phyloP scores from a whole-genome alignment of 805 yeast genomes.

The Schizosaccharomyces octosporus region DNA sequence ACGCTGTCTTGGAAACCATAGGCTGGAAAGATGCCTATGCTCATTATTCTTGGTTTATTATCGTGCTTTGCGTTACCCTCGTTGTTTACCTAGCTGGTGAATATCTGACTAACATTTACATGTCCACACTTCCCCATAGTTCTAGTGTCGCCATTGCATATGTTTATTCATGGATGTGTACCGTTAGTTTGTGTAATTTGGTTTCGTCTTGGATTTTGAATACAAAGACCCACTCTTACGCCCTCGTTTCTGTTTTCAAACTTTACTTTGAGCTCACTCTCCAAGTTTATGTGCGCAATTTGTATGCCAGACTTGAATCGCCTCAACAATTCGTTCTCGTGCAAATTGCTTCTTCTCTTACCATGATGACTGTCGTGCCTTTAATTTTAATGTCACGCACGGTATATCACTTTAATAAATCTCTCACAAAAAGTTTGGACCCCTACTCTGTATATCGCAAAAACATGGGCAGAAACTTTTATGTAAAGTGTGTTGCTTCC shows the following conservation, averaged over 20 bases:
- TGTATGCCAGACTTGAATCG: constrained; percentile 1
- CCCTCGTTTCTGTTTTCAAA: neutral
- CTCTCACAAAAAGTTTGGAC: neutral
- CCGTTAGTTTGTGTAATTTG: neutral
- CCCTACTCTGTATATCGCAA: neutral
- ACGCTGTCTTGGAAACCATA: neutral
- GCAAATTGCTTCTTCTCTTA: neutral
- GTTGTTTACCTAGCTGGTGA: neutral
- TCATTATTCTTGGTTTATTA: constrained; percentile 2
- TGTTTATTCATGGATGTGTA: constrained; percentile 1
- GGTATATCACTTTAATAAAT: neutral
- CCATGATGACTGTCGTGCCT: neutral
- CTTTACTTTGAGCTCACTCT: constrained; percentile 1
- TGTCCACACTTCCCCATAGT: neutral
- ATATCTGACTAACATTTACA: neutral
- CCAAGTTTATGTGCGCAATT: neutral
- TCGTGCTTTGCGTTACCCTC: neutral
- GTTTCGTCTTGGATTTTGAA: neutral
- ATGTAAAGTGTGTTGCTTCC: constrained; percentile 1
- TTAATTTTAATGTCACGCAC: neutral
- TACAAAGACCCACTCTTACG: neutral
- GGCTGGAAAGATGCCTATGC: constrained; percentile 1
- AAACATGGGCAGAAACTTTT: constrained; percentile 1
- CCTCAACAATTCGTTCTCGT: constrained; percentile 1
- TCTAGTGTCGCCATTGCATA: constrained; percentile 1